Conservation (phyloP, 1,139 yeast species). For the Candida neerlandica region DNA sequence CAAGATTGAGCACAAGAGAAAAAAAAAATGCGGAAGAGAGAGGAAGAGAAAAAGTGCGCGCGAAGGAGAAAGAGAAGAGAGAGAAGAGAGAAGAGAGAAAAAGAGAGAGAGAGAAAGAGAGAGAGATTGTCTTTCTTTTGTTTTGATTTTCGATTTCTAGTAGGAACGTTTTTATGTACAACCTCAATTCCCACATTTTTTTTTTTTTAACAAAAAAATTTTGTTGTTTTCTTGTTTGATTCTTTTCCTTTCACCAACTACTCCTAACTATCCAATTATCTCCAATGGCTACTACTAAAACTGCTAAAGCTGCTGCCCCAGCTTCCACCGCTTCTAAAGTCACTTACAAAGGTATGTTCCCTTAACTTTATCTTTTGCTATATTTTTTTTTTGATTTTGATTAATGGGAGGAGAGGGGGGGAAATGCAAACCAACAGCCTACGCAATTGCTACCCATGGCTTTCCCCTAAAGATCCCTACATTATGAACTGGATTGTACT, state of each 20-base stretch:
- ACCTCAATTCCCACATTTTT: constrained; percentile 2
- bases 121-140: constrained; percentile 2
- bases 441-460: not conserved
- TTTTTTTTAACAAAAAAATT: not conserved
- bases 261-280: not conserved
- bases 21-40: not conserved
- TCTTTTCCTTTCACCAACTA: not conserved
- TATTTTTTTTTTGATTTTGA: not conserved
- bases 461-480: not conserved
- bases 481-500: constrained; percentile 15
- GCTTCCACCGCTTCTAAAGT: constrained; percentile 39
- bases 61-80: not conserved
- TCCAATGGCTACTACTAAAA: constrained; percentile 29
- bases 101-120: constrained; percentile 2
- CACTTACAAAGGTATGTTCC: constrained; percentile 54
- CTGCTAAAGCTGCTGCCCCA: constrained; percentile 26
- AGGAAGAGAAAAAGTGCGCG: not conserved
- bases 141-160: constrained; percentile 2
- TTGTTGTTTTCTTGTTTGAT: not conserved
- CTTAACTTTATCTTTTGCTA: not conserved
- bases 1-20: constrained; percentile 1
- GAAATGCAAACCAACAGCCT: constrained; percentile 3
- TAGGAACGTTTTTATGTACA: constrained; percentile 3
- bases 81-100: not conserved
- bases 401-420: constrained; percentile 3